Conservation (phyloP, 768 basidiomycete genomes). For the Leccinum broughii region DNA sequence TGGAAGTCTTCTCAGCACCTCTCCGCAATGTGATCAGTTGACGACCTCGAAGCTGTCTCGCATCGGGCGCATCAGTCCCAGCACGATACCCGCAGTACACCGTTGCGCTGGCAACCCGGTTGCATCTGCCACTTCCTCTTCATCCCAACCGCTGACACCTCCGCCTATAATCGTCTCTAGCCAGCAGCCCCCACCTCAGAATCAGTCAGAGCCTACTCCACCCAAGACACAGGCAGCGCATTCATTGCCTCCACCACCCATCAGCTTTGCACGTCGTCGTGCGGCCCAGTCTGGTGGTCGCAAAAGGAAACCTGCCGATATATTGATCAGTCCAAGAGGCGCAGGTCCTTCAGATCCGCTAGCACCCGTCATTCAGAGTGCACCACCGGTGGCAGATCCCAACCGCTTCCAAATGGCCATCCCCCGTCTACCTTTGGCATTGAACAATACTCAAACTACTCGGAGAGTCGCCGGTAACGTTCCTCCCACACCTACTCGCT, state of each 20-base stretch:
- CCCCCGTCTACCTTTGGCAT: slow-evolving; percentile 59
- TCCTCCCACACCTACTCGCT: slow-evolving; percentile 70
- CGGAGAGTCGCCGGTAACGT: slow-evolving; percentile 59
- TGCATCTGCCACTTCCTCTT: slow-evolving; percentile 23
- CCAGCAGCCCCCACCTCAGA: slow-evolving; percentile 19
- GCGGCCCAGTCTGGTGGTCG: slow-evolving; percentile 60
- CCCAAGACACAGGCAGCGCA: slow-evolving; percentile 29
- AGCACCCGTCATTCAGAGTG: slow-evolving; percentile 73
- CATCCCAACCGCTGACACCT: slow-evolving; percentile 25
- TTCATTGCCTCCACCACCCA: slow-evolving; percentile 67
- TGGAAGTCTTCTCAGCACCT: slow-evolving; percentile 28
- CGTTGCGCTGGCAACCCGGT: slow-evolving; percentile 30
- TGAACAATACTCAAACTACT: slow-evolving; percentile 45
- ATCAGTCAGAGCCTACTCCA: slow-evolving; percentile 16
- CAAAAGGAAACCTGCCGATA: slow-evolving; percentile 77
- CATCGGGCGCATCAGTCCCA: slow-evolving; percentile 43
- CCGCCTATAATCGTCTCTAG: slow-evolving; percentile 28
- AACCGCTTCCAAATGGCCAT: slow-evolving; percentile 62
- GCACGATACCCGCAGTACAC: slow-evolving; percentile 20
- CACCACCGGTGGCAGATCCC: slow-evolving; percentile 57
- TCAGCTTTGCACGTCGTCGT: slow-evolving; percentile 76
- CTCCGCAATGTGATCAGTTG: slow-evolving; percentile 28
- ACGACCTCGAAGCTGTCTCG: slow-evolving; percentile 30
- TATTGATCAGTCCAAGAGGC: slow-evolving; percentile 72
- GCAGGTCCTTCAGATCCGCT: slow-evolving; percentile 51